These are phyloP conservation scores for Cyberlindnera euphorbiae DNA, from an alignment of 805 yeast genomes.

Conservation along the genomic window DNA sequence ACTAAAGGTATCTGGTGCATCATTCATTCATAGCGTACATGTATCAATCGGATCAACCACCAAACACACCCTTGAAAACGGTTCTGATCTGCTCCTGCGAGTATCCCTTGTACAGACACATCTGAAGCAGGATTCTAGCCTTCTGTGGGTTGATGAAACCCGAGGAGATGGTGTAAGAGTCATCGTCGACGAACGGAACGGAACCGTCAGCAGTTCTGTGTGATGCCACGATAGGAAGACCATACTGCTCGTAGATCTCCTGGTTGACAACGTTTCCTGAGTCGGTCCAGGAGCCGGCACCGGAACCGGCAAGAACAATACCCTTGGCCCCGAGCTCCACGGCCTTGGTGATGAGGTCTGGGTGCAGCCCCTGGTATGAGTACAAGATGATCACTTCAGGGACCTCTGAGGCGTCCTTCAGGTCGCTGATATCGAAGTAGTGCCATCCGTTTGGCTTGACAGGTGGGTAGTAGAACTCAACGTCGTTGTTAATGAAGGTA, in stretches of 20 bases:
- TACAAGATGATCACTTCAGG: slow-evolving; percentile 51
- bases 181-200: slow-evolving; percentile 49
- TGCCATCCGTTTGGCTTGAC: slow-evolving; percentile 37
- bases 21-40: too few species aligned
- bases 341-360: slow-evolving; percentile 41
- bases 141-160: slow-evolving; percentile 65
- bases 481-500: slow-evolving; percentile 58
- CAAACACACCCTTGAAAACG: slow-evolving; percentile 37
- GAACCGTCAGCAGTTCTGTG: slow-evolving; percentile 64
- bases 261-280: slow-evolving; percentile 43
- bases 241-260: slow-evolving; percentile 29
- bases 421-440: slow-evolving; percentile 30
- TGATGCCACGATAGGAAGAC: slow-evolving; percentile 53
- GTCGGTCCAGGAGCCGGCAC: slow-evolving; percentile 50
- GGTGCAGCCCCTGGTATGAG: slow-evolving; percentile 54
- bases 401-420: slow-evolving; percentile 20
- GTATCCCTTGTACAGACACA: slow-evolving; percentile 39
- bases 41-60: slow-evolving; percentile 29
- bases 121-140: slow-evolving; percentile 51
- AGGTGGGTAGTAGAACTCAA: slow-evolving; percentile 59
- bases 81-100: slow-evolving; percentile 29
- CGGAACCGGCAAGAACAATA: slow-evolving; percentile 61
- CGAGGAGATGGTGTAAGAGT: slow-evolving; percentile 41
- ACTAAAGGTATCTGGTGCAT: too few species aligned
- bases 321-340: slow-evolving; percentile 45